Evolutionary conservation across 2,329 filamentous ascomycete genomes (phyloP), one percentile per base, ranked within the genome.

Genomic region (Ophiocordyceps camponoti-rufipedis): DNA sequence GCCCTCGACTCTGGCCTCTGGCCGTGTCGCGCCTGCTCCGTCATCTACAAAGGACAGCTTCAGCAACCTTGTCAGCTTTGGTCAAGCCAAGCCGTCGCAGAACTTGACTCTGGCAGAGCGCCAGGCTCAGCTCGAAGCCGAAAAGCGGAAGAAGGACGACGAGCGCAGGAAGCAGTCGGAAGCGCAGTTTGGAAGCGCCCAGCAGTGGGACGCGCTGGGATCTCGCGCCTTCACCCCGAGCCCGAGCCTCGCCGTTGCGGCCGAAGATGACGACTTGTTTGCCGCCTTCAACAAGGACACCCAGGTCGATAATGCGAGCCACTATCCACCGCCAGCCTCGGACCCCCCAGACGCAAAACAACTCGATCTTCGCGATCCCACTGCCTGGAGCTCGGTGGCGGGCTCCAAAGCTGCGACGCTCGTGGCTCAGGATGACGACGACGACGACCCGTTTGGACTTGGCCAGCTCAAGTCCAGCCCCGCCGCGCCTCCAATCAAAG

Each of bases 361-460:
- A 10, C 56, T 75, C 12, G 69, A 80, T 54, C 61, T 80, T 42
- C 68, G 64, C 46, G 65, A 68, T 46, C 71, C 77, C 2, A 66
- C 58, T 46, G 68, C 75, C 1, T 80, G 76, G 76, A 62, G 48
- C 16, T 46, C 49, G 28, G 32, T 48, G 13, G 41, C 56, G 4
- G 64, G 60, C 12, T 5, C 5, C 3, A 23, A 23, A 23, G 23
- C 23, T 23, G 23, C 23, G 23, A 23, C 23, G 23, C 23, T 23
- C 23, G 23, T 23, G 23, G 23, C 23, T 5, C 23, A 23, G 23
- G 5, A 23, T 23, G 69, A 74, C 29, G 81, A 89, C 47, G 85
- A 94, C 53, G 86, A 94, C 56, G 86, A 94, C 56, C 85, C 87
- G 2, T 95, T 96, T 58, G 89, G 85, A 1, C 66, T 95, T 33